These are phyloP conservation scores for Neoboletus magnificus DNA, from an alignment of 768 basidiomycete genomes.

Conservation along the genomic window DNA sequence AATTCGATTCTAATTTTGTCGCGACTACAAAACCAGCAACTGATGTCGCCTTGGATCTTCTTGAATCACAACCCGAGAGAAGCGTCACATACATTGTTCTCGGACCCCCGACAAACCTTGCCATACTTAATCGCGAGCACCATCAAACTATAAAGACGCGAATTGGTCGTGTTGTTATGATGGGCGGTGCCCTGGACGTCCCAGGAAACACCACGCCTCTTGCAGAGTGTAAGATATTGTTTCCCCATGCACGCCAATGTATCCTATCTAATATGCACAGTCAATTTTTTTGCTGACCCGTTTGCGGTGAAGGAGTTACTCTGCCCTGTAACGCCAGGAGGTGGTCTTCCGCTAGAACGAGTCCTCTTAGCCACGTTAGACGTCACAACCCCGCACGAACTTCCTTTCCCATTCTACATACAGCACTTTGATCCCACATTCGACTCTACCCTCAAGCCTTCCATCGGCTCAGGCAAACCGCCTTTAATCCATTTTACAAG, in stretches of 20 bases:
- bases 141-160: constrained; percentile 49
- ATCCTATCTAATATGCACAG: constrained; percentile 35
- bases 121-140: constrained; percentile 56
- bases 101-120: constrained; percentile 80
- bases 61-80: constrained; percentile 47
- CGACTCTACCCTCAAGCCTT: constrained; percentile 46
- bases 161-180: constrained; percentile 75
- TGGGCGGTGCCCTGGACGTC: constrained; percentile 93
- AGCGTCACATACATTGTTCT: constrained; percentile 70
- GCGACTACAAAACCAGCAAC: constrained; percentile 45
- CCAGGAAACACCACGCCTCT: constrained; percentile 82
- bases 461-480: constrained; percentile 44
- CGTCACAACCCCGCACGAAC: constrained; percentile 74
- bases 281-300: constrained; percentile 87
- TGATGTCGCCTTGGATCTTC: constrained; percentile 53
- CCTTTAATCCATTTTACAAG: constrained; percentile 76
- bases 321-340: constrained; percentile 35
- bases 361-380: constrained; percentile 76
- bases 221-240: constrained; percentile 68
- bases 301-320: constrained; percentile 75
- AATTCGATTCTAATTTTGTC: constrained; percentile 44
- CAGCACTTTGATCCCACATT: constrained; percentile 61
- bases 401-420: constrained; percentile 67
- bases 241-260: not conserved
- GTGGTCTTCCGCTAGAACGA: constrained; percentile 58